Evolutionary conservation across 2,329 filamentous ascomycete genomes (phyloP).

Genomic region (Pestalotiopsis sp.): DNA sequence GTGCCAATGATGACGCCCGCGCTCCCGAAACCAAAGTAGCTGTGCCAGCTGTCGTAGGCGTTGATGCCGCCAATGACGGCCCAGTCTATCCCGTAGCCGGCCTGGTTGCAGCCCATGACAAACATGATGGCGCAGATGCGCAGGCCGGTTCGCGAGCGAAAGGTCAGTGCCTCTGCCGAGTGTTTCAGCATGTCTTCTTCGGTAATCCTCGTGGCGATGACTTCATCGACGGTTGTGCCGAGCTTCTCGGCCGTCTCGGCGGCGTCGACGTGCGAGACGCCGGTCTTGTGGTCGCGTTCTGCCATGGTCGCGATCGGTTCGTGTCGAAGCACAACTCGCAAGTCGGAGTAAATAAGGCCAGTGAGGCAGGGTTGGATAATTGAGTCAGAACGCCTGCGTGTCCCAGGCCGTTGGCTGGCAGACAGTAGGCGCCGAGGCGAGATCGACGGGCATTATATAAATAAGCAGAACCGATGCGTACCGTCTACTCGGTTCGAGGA

Average conservation of each 20-base stretch:
- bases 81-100: conserved; percentile 52
- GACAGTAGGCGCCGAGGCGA: neutral
- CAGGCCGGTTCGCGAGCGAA: conserved; percentile 43
- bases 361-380: neutral
- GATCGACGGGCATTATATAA: neutral
- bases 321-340: neutral
- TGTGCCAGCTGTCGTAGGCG: conserved; percentile 43
- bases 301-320: conserved; percentile 3
- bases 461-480: neutral
- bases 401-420: neutral
- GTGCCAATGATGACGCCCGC: conserved; percentile 43
- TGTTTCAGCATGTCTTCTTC: conserved; percentile 47
- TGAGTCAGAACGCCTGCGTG: neutral
- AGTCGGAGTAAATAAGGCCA: neutral
- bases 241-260: conserved; percentile 33
- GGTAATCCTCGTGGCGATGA: conserved; percentile 45
- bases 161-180: conserved; percentile 41
- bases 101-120: conserved; percentile 50
- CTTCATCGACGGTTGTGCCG: conserved; percentile 43
- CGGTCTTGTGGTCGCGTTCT: conserved; percentile 9
- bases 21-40: conserved; percentile 44
- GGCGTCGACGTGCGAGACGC: conserved; percentile 22
- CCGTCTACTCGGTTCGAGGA: neutral
- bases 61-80: conserved; percentile 51
- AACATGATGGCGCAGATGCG: conserved; percentile 45